Evolutionary conservation across 495 filamentous ascomycete species (phyloP), one percentile per base, ranked within the genome.

Genomic region (Penicillium bovifimosum): DNA sequence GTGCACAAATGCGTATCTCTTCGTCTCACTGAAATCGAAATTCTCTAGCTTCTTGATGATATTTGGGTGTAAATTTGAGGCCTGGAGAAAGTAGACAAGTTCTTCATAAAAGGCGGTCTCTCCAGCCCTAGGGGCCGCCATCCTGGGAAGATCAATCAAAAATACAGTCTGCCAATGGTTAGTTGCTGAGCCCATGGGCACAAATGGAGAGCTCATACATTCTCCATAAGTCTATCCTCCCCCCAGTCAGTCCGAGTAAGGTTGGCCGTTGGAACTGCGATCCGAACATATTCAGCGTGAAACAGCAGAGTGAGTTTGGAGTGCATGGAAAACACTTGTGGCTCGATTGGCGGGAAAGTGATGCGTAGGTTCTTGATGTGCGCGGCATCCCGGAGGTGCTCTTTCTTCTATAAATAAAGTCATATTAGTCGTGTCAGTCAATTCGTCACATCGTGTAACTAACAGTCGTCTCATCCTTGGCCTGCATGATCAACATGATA

Each of bases 291-390:
- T 0, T 53, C 60, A 0, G 76, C 72, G 54, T 90, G 84, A 56
- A 88, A 90, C 0, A 96, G 75, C 0, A 96, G 73, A 78, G 90
- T 87, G 10, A 96, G 68, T 59, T 96, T 96, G 5, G 88, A 93
- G 60, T 96, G 91, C 91, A 95, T 96, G 57, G 76, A 82, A 41
- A 76, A 78, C 1, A 82, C 67, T 43, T 83, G 76, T 0, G 80
- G 79, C 6, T 77, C 71, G 83, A 88, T 88, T 41, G 77, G 80
- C 6, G 93, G 93, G 52, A 95, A 95, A 59, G 87, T 91, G 31
- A 92, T 78, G 16, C 78, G 76, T 20, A 91, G 70, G 41, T 77
- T 76, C 8, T 36, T 36, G n/a, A 36, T 36, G 9, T 1, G 34
- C 3, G 1, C 34, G 49, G 74, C 77, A 63, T 86, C 81, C 58